These are phyloP conservation scores for Chlamydomonas applanata DNA, from an alignment of 139 green algal species.

Conservation along the genomic window DNA sequence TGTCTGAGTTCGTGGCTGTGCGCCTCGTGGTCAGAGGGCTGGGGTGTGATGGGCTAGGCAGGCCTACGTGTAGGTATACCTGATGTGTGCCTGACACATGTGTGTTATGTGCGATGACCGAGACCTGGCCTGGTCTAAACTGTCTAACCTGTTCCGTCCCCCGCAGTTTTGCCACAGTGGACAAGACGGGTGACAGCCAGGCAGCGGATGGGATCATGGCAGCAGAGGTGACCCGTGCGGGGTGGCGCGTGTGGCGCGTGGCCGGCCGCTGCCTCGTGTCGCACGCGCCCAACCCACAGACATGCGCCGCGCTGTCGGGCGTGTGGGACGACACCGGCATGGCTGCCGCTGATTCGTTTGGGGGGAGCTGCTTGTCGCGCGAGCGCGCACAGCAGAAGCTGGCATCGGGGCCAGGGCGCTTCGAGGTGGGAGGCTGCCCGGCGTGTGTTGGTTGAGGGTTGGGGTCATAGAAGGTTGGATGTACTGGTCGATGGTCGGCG, in stretches of 20 bases:
- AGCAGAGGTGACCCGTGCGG: constrained; percentile 27
- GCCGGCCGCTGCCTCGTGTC: constrained; percentile 56
- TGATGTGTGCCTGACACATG: no score
- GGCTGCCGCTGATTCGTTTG: background rate
- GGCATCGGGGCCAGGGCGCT: background rate
- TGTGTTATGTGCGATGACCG: no score
- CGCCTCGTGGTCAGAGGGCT: no score
- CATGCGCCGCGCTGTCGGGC: constrained; percentile 52
- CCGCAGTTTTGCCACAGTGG: constrained; percentile 51
- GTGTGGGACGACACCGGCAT: constrained; percentile 67
- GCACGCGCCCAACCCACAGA: constrained; percentile 67
- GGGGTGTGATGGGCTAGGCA: no score
- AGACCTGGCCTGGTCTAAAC: no score
- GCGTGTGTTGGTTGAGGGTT: no score
- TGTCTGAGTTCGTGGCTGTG: no score
- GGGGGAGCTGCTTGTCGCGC: constrained; percentile 12
- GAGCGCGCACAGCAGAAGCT: background rate
- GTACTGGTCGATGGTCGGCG: no score
- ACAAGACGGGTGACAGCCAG: constrained; percentile 23
- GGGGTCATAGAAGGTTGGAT: background rate
- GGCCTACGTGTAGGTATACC: no score
- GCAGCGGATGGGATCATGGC: constrained; percentile 73
- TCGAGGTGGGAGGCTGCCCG: background rate
- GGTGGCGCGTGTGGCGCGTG: constrained; percentile 32
- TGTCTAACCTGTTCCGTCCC: no score